Conservation (phyloP, 371 early-diverging fungal species). For the Mucor mucedo region DNA sequence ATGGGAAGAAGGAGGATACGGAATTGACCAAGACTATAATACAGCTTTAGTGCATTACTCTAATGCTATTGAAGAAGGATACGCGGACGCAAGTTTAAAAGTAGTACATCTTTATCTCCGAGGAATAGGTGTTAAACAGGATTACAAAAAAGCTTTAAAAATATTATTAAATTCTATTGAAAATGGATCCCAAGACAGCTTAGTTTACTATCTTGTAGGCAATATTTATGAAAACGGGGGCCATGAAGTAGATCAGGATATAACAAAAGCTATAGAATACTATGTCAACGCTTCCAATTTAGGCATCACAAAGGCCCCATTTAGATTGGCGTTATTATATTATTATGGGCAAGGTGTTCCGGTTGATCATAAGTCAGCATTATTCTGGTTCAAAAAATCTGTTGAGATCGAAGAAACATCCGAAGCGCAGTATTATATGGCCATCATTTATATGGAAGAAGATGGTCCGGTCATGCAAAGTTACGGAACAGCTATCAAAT, state of each 20-base stretch:
- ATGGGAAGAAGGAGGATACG: neutral
- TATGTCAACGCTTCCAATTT: too few species aligned
- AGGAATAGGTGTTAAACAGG: neutral
- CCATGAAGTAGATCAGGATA: too few species aligned
- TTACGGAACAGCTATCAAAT: neutral
- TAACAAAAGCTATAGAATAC: too few species aligned
- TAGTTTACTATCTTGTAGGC: too few species aligned
- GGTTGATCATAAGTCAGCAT: neutral
- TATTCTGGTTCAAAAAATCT: neutral
- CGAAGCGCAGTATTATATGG: neutral
- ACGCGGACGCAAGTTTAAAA: neutral
- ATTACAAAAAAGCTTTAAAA: neutral
- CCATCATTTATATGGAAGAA: too few species aligned
- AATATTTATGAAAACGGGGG: too few species aligned
- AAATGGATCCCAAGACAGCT: neutral
- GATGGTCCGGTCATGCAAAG: neutral
- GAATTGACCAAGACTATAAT: neutral
- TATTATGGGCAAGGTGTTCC: neutral
- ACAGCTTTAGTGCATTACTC: neutral
- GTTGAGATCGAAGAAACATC: neutral
- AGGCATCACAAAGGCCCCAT: neutral
- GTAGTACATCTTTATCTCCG: neutral
- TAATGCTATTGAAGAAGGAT: neutral
- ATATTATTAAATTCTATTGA: neutral
- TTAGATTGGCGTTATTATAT: neutral